Conservation (phyloP, 768 basidiomycete genomes). For the Amanita inopinata region DNA sequence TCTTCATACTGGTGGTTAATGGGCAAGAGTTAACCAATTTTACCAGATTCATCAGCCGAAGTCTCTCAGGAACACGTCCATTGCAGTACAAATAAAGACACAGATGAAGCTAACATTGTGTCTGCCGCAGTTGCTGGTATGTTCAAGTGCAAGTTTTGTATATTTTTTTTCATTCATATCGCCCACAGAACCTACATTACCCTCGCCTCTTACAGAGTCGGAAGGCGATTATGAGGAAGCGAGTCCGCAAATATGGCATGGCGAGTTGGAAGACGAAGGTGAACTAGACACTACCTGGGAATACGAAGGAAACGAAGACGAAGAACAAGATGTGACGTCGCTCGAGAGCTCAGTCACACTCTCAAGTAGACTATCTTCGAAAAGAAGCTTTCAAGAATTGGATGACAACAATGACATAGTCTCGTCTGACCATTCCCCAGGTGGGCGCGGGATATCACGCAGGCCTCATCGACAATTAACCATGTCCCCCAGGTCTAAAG, state of each 20-base stretch:
- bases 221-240: conserved; percentile 5
- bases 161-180: background rate
- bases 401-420: conserved; percentile 24
- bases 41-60: too few relatives aligned
- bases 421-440: conserved; percentile 32
- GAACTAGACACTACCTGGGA: conserved; percentile 37
- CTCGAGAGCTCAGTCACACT: conserved; percentile 46
- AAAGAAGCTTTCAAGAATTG: conserved; percentile 43
- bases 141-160: background rate
- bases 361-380: conserved; percentile 45
- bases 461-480: too few relatives aligned
- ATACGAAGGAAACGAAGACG: conserved; percentile 19
- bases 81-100: too few relatives aligned
- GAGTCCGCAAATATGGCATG: conserved; percentile 9
- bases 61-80: too few relatives aligned
- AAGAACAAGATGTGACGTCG: conserved; percentile 36
- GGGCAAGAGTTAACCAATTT: conserved; percentile 2
- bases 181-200: conserved; percentile 11
- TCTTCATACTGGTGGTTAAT: background rate
- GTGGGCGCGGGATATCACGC: conserved; percentile 24
- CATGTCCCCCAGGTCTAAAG: background rate
- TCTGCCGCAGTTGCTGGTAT: too few relatives aligned
- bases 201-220: conserved; percentile 5
- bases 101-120: too few relatives aligned
- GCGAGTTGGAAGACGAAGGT: conserved; percentile 24